Base-by-base conservation (phyloP, 176 grass and related monocot genomes). In the Aegilops bicornis region DNA sequence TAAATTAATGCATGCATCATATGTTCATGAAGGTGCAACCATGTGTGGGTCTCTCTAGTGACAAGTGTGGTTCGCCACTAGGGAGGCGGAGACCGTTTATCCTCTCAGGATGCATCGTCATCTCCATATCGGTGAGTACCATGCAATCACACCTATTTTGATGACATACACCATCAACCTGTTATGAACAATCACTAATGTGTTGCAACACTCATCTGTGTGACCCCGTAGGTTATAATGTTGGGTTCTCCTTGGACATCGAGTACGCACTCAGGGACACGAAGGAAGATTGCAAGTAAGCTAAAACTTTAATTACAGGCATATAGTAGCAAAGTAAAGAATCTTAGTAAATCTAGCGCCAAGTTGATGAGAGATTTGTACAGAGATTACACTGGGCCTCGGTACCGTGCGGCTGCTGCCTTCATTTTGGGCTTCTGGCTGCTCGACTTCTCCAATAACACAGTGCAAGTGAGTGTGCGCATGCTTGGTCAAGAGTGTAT, bases 381-480 rank as follows among this genome's bases (percentile, higher is more conserved):
- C 24, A 98, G 95, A 29, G 85, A 87, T 52, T 98, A 93, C 64
- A 85, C 4, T 45, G 96, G 93, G 25, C 82, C 79, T 66, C 87
- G 93, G 2, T 89, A 90, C 78, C 89, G 89, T 23, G 93, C 93
- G 0, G 91, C 93, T 4, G 32, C 79, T 1, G 63, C 90, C 16
- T 98, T 90, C 86, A 86, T 95, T 23, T 36, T 93, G 42, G 95
- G 95, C 13, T 98, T 98, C 48, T 98, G 95, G 93, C 11, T 93
- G 13, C 89, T 98, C 2, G 95, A 98, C 64, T 92, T 98, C 67
- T 93, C 95, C 68, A 98, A 98, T 78, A 98, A 98, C 89, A 85
- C 91, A 5, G 91, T 93, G 40, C 95, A 95, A 79, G 93, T 95
- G 58, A 80, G 73, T 77, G 47, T 32, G 73, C 8, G 8, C 22